Evolutionary conservation across 192 early-diverging fungal species (phyloP).

Genomic region (Coemansia sp.): DNA sequence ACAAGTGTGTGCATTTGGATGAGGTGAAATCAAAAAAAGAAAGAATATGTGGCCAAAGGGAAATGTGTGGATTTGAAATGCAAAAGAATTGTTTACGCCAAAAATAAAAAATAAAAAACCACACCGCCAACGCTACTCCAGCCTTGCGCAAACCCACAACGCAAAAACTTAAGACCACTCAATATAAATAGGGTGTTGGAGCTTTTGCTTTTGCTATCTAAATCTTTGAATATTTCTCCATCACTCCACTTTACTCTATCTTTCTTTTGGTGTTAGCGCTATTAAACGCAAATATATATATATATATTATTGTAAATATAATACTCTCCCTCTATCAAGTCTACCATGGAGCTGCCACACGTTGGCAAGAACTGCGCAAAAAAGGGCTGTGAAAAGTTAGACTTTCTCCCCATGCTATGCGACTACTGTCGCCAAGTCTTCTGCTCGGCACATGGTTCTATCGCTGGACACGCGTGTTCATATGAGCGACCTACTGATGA

Average conservation of each 20-base stretch:
- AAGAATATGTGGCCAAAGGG: neutral
- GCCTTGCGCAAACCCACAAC: no score
- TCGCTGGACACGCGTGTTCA: constrained; percentile 21
- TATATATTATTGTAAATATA: neutral
- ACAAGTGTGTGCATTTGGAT: constrained; percentile 24
- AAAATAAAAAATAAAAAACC: no score
- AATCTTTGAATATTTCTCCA: no score
- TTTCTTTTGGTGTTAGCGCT: neutral
- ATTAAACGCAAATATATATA: neutral
- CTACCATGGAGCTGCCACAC: constrained; percentile 38
- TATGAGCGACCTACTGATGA: neutral
- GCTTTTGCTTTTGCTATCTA: no score
- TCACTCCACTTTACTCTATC: neutral
- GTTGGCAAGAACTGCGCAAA: constrained; percentile 31
- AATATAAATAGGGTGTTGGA: no score
- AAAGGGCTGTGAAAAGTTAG: constrained; percentile 28
- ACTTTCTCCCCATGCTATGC: constrained; percentile 37
- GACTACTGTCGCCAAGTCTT: constrained; percentile 22
- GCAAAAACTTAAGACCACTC: no score
- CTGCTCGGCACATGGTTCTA: constrained; percentile 29
- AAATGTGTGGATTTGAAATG: neutral
- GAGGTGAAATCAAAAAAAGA: neutral
- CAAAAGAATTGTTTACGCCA: no score
- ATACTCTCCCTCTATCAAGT: neutral
- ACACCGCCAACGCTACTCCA: no score